phyloP scores from a whole-genome alignment of 352 stramenopile species.

The Phytophthora idaei region DNA sequence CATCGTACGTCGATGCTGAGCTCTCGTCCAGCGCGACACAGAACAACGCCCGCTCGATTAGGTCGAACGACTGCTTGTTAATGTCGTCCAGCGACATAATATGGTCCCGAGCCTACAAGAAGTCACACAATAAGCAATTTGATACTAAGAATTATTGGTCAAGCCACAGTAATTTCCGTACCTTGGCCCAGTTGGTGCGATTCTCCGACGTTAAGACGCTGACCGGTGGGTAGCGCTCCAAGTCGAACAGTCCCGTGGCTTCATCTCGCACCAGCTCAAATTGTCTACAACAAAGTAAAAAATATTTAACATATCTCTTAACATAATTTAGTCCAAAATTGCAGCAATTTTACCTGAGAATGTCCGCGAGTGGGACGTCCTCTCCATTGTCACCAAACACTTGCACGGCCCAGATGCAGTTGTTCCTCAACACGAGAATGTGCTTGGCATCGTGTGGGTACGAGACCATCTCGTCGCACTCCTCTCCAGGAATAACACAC shows the following conservation, averaged over 20 bases:
- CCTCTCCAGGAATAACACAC: slow-evolving; percentile 93
- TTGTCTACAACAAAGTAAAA: slow-evolving; percentile 44
- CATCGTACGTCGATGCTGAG: slow-evolving; percentile 78
- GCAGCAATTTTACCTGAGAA: slow-evolving; percentile 51
- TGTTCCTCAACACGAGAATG: slow-evolving; percentile 93
- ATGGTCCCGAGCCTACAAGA: slow-evolving; percentile 70
- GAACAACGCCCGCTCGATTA: slow-evolving; percentile 93
- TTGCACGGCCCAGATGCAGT: slow-evolving; percentile 88
- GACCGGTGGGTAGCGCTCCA: slow-evolving; percentile 88
- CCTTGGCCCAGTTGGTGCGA: slow-evolving; percentile 94
- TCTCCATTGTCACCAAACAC: slow-evolving; percentile 79
- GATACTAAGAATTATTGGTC: background rate
- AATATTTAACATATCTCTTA: background rate
- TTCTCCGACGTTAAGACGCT: slow-evolving; percentile 96
- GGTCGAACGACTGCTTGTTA: slow-evolving; percentile 92
- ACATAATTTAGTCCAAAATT: background rate
- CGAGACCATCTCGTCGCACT: slow-evolving; percentile 84
- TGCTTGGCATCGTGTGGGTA: slow-evolving; percentile 93
- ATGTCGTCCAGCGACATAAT: slow-evolving; percentile 85
- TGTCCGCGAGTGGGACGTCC: slow-evolving; percentile 74
- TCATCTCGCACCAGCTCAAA: slow-evolving; percentile 88
- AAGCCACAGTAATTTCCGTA: slow-evolving; percentile 32
- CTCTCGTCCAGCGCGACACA: slow-evolving; percentile 93
- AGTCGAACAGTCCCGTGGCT: slow-evolving; percentile 83
- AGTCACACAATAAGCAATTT: background rate